These are phyloP conservation scores for Vaccinium myrtillus DNA, from an alignment of 148 eudicot species.

Conservation along the genomic window DNA sequence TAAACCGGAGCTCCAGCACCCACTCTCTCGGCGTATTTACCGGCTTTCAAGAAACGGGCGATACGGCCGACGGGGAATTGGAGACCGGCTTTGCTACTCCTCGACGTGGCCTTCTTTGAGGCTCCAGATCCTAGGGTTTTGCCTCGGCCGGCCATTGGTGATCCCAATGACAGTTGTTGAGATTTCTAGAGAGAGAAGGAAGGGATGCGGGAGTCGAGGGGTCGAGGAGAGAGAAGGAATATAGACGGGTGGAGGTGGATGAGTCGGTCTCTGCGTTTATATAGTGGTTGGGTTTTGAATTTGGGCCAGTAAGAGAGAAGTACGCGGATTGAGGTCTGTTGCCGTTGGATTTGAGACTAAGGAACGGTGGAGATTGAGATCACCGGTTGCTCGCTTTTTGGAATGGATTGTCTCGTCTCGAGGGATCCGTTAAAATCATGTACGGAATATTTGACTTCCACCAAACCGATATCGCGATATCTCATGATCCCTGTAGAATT, in stretches of 20 bases:
- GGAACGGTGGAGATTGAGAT: not conserved
- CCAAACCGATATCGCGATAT: no score
- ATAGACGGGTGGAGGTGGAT: not conserved
- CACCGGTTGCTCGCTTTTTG: not conserved
- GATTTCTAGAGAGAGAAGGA: not conserved
- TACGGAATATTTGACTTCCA: no score
- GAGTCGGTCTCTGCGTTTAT: not conserved
- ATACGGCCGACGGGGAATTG: slow-evolving; percentile 11
- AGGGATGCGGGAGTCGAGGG: not conserved
- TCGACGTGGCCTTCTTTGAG: slow-evolving; percentile 10
- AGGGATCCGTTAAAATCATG: no score
- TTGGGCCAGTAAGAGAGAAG: not conserved
- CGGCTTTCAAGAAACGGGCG: slow-evolving; percentile 7
- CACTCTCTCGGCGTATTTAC: slow-evolving; percentile 7
- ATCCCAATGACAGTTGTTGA: no score
- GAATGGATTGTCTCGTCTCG: not conserved
- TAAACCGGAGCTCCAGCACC: slow-evolving; percentile 11
- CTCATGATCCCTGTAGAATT: no score
- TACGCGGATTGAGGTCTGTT: not conserved
- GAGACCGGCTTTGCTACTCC: slow-evolving; percentile 15
- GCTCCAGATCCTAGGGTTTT: slow-evolving; percentile 15
- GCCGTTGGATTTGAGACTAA: not conserved
- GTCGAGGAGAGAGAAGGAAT: not conserved
- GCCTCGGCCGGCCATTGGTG: slow-evolving; percentile 7
- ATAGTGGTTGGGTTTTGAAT: slow-evolving; percentile 15